Evolutionary conservation across 768 basidiomycete species (phyloP).

Genomic region (Lentinula lateritia): DNA sequence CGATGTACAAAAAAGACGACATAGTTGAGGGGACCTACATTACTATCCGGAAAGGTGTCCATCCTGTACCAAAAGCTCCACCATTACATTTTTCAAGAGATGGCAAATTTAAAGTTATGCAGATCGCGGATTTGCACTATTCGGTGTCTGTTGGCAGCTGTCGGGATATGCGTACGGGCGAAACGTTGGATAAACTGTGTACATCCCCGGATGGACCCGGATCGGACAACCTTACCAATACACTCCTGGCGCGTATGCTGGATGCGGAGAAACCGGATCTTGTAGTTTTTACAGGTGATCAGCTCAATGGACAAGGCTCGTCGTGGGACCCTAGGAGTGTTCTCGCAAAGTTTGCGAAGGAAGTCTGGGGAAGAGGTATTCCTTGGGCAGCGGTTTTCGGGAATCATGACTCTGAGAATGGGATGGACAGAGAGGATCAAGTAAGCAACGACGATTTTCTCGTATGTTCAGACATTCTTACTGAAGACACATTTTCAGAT

Average conservation of each 20-base stretch:
- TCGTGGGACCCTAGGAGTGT: constrained; percentile 88
- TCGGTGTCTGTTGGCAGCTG: constrained; percentile 77
- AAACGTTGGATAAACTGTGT: constrained; percentile 36
- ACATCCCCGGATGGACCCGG: constrained; percentile 17
- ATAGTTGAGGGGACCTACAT: constrained; percentile 52
- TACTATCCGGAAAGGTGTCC: constrained; percentile 68
- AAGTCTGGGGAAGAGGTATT: constrained; percentile 68
- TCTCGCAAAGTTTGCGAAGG: constrained; percentile 80
- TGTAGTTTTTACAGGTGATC: constrained; percentile 90
- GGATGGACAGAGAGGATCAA: constrained; percentile 45
- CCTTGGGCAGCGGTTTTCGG: constrained; percentile 94
- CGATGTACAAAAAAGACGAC: constrained; percentile 37
- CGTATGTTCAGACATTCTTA: neutral
- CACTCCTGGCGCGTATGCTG: constrained; percentile 64
- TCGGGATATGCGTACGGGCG: constrained; percentile 55
- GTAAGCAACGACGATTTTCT: neutral
- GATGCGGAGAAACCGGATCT: constrained; percentile 84
- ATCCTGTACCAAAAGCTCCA: constrained; percentile 66
- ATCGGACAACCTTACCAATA: constrained; percentile 77
- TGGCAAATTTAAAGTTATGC: constrained; percentile 85
- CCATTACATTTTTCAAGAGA: constrained; percentile 78
- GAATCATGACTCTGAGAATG: constrained; percentile 65
- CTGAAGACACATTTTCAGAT: constrained; percentile 15
- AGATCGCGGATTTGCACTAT: constrained; percentile 92
- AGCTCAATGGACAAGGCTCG: constrained; percentile 87